Percentiles rank a stretch among this genome's conserved stretches.
phyloP scores from a whole-genome alignment of 768 basidiomycete genomes.

The Dendrothele bispora region DNA sequence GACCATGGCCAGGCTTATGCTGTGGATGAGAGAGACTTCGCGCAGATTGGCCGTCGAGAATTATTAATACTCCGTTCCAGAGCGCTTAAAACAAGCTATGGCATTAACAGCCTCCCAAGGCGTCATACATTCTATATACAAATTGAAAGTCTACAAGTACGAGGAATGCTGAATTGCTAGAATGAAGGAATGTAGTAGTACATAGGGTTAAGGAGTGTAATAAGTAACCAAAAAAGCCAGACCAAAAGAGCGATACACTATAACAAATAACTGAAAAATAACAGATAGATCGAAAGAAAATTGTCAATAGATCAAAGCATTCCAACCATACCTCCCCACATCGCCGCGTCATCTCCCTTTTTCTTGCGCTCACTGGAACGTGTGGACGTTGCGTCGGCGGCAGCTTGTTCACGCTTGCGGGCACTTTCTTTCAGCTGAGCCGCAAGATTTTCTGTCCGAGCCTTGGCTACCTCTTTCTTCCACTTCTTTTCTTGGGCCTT shows the following conservation, averaged over 20 bases:
- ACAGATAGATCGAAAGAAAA: conserved; percentile 1
- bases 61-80: no score
- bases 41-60: no score
- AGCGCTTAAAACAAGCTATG: no score
- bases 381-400: conserved; percentile 28
- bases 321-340: conserved; percentile 24
- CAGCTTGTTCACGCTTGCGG: conserved; percentile 27
- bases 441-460: conserved; percentile 43
- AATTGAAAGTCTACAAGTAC: no score
- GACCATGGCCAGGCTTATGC: no score
- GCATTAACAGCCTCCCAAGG: no score
- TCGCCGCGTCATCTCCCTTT: conserved; percentile 11
- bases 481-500: conserved; percentile 43
- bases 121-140: no score
- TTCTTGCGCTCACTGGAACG: conserved; percentile 23
- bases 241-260: conserved; percentile 11
- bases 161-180: no score
- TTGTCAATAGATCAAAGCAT: conserved; percentile 29
- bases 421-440: conserved; percentile 39
- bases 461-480: conserved; percentile 38
- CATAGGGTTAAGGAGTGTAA: background rate
- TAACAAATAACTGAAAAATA: conserved; percentile 17
- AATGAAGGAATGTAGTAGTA: no score
- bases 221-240: conserved; percentile 8
- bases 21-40: no score